A percentile compares a stretch with the other conserved stretches of the same genome.
Conservation (phyloP, 768 basidiomycete species). For the Lactarius sp. region DNA sequence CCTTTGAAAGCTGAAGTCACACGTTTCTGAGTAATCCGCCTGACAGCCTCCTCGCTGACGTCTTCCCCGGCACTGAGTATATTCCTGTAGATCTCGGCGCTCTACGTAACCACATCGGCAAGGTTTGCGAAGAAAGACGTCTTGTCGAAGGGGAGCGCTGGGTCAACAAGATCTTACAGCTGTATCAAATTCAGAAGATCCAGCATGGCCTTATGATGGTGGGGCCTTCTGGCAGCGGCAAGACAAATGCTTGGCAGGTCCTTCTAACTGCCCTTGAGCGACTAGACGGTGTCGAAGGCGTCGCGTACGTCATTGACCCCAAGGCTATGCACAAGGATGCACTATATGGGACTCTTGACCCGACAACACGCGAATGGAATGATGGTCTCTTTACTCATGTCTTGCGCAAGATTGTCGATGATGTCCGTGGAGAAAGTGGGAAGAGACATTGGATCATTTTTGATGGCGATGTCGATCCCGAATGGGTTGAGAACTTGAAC, state of each 20-base stretch:
- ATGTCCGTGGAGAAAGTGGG: constrained; percentile 93
- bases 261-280: constrained; percentile 86
- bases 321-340: constrained; percentile 99
- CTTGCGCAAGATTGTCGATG: constrained; percentile 95
- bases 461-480: constrained; percentile 98
- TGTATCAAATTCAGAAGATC: constrained; percentile 99
- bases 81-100: constrained; percentile 82
- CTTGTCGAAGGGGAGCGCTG: constrained; percentile 85
- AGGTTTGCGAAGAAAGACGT: constrained; percentile 82
- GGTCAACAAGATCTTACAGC: constrained; percentile 92
- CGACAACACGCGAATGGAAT: constrained; percentile 98
- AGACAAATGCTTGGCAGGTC: constrained; percentile 96
- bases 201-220: constrained; percentile 99
- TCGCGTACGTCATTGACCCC: constrained; percentile 95
- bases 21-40: constrained; percentile 13
- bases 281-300: constrained; percentile 87
- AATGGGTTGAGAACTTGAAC: constrained; percentile 99
- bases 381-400: constrained; percentile 98
- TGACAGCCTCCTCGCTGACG: constrained; percentile 82
- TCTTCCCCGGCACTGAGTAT: constrained; percentile 95
- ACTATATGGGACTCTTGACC: constrained; percentile 93
- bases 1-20: neutral
- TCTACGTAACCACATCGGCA: constrained; percentile 77
- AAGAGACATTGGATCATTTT: constrained; percentile 99
- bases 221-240: constrained; percentile 93